Conservation (phyloP, 2,329 filamentous ascomycete genomes). For the Calycina marina region DNA sequence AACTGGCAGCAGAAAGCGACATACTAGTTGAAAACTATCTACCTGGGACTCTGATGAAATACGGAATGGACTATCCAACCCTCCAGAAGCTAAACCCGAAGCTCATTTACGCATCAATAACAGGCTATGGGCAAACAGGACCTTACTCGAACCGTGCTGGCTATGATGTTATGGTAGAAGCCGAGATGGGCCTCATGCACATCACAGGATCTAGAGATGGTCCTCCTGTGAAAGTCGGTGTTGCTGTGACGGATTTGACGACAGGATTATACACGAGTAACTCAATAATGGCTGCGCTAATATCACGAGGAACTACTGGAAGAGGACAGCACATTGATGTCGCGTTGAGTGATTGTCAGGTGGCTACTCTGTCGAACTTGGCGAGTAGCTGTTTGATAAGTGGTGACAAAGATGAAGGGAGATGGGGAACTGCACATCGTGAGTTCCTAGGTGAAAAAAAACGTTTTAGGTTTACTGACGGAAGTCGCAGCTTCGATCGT, state of each 20-base stretch:
- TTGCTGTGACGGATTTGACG: slow-evolving; percentile 90
- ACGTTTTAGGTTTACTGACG: slow-evolving; percentile 8
- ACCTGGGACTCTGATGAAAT: slow-evolving; percentile 78
- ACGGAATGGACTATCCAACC: slow-evolving; percentile 75
- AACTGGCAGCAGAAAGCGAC: slow-evolving; percentile 71
- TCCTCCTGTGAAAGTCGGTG: slow-evolving; percentile 89
- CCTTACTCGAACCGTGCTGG: slow-evolving; percentile 78
- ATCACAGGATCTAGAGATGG: slow-evolving; percentile 84
- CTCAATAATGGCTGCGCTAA: slow-evolving; percentile 81
- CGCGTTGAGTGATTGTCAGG: slow-evolving; percentile 83
- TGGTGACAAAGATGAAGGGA: slow-evolving; percentile 70
- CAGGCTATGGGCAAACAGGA: slow-evolving; percentile 90
- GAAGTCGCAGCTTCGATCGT: slow-evolving; percentile 79
- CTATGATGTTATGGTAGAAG: slow-evolving; percentile 99
- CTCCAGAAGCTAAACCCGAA: slow-evolving; percentile 68
- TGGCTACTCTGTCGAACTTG: slow-evolving; percentile 87
- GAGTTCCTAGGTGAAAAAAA: no score
- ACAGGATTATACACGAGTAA: slow-evolving; percentile 93
- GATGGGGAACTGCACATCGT: slow-evolving; percentile 97
- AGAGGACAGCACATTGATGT: slow-evolving; percentile 88
- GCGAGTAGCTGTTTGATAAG: slow-evolving; percentile 84
- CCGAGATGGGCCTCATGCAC: slow-evolving; percentile 96
- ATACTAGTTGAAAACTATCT: slow-evolving; percentile 96
- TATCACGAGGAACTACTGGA: slow-evolving; percentile 60
- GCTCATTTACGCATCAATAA: slow-evolving; percentile 91